These are phyloP conservation scores for Dothideomycetes sp. DNA, from an alignment of 2,329 filamentous ascomycete genomes.

Conservation along the genomic window DNA sequence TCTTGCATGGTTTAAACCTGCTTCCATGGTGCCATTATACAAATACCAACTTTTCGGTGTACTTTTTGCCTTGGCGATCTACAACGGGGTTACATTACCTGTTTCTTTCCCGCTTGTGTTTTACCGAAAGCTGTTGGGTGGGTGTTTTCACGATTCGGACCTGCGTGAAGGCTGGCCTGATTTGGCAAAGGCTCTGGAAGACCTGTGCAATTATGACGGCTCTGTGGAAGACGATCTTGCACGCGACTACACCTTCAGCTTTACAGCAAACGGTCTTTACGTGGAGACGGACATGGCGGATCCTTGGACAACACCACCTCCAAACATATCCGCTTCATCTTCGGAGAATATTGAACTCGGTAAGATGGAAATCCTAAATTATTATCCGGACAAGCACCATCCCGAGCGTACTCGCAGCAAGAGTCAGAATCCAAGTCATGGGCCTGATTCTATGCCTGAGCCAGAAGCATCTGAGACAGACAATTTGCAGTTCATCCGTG, in stretches of 20 bases:
- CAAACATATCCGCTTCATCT: background rate
- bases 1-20: conserved; percentile 81
- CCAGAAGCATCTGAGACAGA: background rate
- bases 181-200: conserved; percentile 61
- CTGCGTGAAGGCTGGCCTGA: conserved; percentile 83
- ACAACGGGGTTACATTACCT: conserved; percentile 85
- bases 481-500: background rate
- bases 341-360: background rate
- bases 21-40: conserved; percentile 71
- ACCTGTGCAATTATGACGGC: conserved; percentile 65
- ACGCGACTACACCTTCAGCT: conserved; percentile 78
- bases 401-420: background rate
- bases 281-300: conserved; percentile 43
- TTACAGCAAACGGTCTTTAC: conserved; percentile 43
- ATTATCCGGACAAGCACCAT: conserved; percentile 6
- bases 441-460: too few species aligned
- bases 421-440: background rate
- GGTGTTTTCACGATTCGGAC: conserved; percentile 46
- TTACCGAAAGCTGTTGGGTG: conserved; percentile 65
- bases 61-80: conserved; percentile 79
- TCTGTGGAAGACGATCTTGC: conserved; percentile 72
- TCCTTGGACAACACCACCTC: conserved; percentile 2
- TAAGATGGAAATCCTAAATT: conserved; percentile 2
- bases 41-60: conserved; percentile 85
- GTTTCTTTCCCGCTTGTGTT: conserved; percentile 78